Conservation (phyloP, 805 yeast species). For the Yamadazyma nakazawae region DNA sequence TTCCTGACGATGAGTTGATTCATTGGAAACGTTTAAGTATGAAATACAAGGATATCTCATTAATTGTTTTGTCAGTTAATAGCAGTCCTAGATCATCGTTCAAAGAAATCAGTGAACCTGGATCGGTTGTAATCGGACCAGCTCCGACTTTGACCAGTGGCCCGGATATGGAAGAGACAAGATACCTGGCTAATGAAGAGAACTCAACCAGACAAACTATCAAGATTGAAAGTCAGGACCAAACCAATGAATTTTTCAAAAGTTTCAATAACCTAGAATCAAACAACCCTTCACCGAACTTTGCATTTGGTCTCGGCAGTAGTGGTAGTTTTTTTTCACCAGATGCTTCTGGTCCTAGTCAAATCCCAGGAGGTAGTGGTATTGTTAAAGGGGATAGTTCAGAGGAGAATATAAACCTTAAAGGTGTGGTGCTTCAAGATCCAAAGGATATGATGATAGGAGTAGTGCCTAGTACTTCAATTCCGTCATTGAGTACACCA, state of each 20-base stretch:
- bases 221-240: constrained; percentile 1
- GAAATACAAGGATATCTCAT: constrained; percentile 51
- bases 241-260: constrained; percentile 18
- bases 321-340: constrained; percentile 35
- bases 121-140: neutral
- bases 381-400: neutral
- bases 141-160: neutral
- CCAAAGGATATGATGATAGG: constrained; percentile 53
- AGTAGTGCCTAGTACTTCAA: constrained; percentile 53
- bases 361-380: neutral
- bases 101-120: constrained; percentile 14
- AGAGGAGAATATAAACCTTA: constrained; percentile 1
- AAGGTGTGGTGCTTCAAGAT: constrained; percentile 41
- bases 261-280: constrained; percentile 16
- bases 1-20: constrained; percentile 77
- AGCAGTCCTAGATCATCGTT: constrained; percentile 48
- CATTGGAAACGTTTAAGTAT: constrained; percentile 76
- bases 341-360: constrained; percentile 1
- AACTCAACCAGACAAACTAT: neutral
- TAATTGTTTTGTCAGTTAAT: constrained; percentile 69
- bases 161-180: neutral
- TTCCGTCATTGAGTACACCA: constrained; percentile 68
- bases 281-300: constrained; percentile 25
- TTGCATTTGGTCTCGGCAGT: constrained; percentile 25
- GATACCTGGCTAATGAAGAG: neutral